These are phyloP conservation scores for Myochromella boudieri DNA, from an alignment of 768 basidiomycete genomes.

Conservation along the genomic window DNA sequence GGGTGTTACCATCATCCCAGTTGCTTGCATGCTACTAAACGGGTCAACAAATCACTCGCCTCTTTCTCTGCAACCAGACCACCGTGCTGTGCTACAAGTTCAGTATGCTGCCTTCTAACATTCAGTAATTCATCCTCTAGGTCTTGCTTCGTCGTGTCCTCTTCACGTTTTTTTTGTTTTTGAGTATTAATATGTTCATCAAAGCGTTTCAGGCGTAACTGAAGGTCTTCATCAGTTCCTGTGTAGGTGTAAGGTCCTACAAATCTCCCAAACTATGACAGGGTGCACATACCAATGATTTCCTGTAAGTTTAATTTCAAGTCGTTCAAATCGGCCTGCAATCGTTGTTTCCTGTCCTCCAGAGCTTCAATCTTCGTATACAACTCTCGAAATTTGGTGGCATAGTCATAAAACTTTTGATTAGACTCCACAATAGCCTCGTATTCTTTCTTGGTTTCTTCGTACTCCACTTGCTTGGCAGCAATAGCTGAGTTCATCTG, in stretches of 20 bases:
- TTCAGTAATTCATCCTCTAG: slow-evolving; percentile 58
- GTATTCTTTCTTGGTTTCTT: slow-evolving; percentile 65
- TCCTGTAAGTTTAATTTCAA: slow-evolving; percentile 66
- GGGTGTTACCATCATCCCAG: too few species aligned
- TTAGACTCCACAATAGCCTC: slow-evolving; percentile 69
- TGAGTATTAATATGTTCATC: slow-evolving; percentile 55
- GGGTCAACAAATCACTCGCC: too few species aligned
- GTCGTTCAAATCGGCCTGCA: slow-evolving; percentile 61
- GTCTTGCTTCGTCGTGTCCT: slow-evolving; percentile 56
- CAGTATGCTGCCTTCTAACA: slow-evolving; percentile 51
- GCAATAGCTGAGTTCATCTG: slow-evolving; percentile 63
- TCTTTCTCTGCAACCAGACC: slow-evolving; percentile 72
- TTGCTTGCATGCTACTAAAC: too few species aligned
- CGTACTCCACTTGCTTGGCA: slow-evolving; percentile 71
- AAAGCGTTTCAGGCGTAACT: slow-evolving; percentile 54
- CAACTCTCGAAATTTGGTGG: slow-evolving; percentile 83
- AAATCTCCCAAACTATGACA: not conserved
- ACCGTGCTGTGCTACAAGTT: slow-evolving; percentile 62
- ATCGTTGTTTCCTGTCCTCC: slow-evolving; percentile 58
- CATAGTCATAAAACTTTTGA: slow-evolving; percentile 76
- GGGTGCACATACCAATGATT: slow-evolving; percentile 51
- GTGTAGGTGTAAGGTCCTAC: slow-evolving; percentile 5
- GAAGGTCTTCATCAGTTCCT: slow-evolving; percentile 78
- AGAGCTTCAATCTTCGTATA: slow-evolving; percentile 70
- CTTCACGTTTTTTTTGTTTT: slow-evolving; percentile 44